Conservation (phyloP, 305 asterid species). For the Solanum hybrid region DNA sequence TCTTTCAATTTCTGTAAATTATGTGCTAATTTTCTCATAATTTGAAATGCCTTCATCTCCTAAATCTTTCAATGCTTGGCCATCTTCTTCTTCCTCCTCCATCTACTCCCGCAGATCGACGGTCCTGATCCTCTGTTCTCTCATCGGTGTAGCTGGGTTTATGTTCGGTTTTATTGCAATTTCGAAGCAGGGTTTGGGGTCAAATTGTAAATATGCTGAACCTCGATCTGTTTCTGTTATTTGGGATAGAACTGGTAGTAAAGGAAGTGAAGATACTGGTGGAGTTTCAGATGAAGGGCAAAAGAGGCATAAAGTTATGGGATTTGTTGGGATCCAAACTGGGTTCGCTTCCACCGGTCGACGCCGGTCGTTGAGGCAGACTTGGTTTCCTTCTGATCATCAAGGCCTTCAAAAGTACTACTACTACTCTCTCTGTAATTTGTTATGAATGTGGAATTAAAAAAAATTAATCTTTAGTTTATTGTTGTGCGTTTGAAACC, state of each 20-base stretch:
- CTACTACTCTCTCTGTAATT: not conserved
- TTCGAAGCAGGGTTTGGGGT: slow-evolving; percentile 34
- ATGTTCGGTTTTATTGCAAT: slow-evolving; percentile 41
- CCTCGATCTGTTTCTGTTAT: slow-evolving; percentile 66
- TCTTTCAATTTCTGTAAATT: not conserved
- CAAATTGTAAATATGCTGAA: slow-evolving; percentile 34
- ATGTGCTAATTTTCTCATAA: not conserved
- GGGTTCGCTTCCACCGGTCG: slow-evolving; percentile 83
- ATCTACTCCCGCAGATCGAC: slow-evolving; percentile 45
- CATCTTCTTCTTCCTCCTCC: slow-evolving; percentile 23
- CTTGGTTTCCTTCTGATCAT: slow-evolving; percentile 94
- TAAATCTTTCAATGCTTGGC: slow-evolving; percentile 60
- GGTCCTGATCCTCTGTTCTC: slow-evolving; percentile 26
- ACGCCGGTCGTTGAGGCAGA: slow-evolving; percentile 59
- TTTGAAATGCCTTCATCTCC: slow-evolving; percentile 69
- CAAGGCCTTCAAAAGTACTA: slow-evolving; percentile 67
- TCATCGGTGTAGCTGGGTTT: slow-evolving; percentile 48
- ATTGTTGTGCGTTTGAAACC: not conserved
- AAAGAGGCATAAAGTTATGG: slow-evolving; percentile 78
- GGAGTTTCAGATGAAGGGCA: slow-evolving; percentile 29
- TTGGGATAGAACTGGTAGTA: slow-evolving; percentile 56
- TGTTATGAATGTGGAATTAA: not conserved
- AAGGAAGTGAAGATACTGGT: not conserved
- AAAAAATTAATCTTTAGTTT: not conserved
- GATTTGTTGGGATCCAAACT: slow-evolving; percentile 89